These are phyloP conservation scores for Conoideocrella luteorostrata DNA, from an alignment of 2,329 filamentous ascomycete genomes.

Conservation along the genomic window DNA sequence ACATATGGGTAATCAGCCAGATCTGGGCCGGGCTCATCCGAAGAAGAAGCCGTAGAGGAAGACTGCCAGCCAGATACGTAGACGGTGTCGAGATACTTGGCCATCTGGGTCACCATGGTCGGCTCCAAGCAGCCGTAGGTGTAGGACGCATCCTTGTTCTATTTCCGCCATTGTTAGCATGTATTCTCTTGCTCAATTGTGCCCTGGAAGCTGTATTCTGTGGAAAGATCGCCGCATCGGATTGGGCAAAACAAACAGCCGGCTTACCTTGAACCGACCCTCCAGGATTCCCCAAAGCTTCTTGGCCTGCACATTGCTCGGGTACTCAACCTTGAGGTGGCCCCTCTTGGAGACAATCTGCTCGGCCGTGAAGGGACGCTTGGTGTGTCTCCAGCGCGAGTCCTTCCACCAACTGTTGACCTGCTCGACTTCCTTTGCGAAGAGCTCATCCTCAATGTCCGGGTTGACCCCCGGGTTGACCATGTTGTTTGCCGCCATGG, in stretches of 20 bases:
- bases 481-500: slow-evolving; percentile 60
- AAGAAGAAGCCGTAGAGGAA: slow-evolving; percentile 89
- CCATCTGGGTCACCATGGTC: slow-evolving; percentile 99
- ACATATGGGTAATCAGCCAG: slow-evolving; percentile 95
- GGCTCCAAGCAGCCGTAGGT: slow-evolving; percentile 97
- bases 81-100: slow-evolving; percentile 95
- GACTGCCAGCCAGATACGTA: slow-evolving; percentile 99
- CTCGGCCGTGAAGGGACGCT: slow-evolving; percentile 88
- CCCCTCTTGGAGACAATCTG: slow-evolving; percentile 95
- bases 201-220: too few relatives aligned
- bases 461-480: slow-evolving; percentile 49
- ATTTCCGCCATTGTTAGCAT: too few relatives aligned
- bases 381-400: slow-evolving; percentile 86
- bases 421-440: slow-evolving; percentile 74
- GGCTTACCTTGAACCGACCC: slow-evolving; percentile 68
- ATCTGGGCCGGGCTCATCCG: slow-evolving; percentile 95
- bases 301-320: slow-evolving; percentile 82
- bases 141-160: slow-evolving; percentile 81
- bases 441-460: slow-evolving; percentile 57
- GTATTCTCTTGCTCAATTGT: too few relatives aligned
- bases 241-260: not conserved
- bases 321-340: slow-evolving; percentile 83
- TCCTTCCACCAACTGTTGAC: slow-evolving; percentile 95
- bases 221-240: not conserved
- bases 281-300: slow-evolving; percentile 94